Conservation (phyloP, 306 rosid species). For the Phaseolus lunatus region DNA sequence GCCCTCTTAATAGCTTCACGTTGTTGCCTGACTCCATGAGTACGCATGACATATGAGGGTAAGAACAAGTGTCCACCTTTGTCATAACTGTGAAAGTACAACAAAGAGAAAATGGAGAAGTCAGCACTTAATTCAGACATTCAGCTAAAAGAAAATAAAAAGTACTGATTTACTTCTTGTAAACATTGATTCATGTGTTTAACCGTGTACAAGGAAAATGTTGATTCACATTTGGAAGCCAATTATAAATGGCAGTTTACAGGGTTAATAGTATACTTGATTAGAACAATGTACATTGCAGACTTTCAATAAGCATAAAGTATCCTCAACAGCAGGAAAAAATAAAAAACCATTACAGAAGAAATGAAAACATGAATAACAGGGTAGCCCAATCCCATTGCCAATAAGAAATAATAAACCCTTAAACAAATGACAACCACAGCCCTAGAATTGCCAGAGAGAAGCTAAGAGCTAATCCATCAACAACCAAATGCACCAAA, state of each 20-base stretch:
- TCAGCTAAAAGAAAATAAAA: slow-evolving; percentile 35
- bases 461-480: slow-evolving; percentile 31
- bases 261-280: slow-evolving; percentile 9
- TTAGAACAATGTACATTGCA: neutral
- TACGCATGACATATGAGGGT: slow-evolving; percentile 93
- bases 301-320: neutral
- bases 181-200: slow-evolving; percentile 23
- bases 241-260: slow-evolving; percentile 21
- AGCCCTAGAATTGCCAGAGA: neutral
- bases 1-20: slow-evolving; percentile 86
- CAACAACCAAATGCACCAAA: slow-evolving; percentile 20
- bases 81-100: slow-evolving; percentile 73
- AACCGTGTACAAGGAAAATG: slow-evolving; percentile 27
- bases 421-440: slow-evolving; percentile 3
- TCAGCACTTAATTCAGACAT: slow-evolving; percentile 6
- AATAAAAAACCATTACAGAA: slow-evolving; percentile 8
- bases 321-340: slow-evolving; percentile 11
- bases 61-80: slow-evolving; percentile 90
- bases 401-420: slow-evolving; percentile 8
- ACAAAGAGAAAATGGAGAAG: slow-evolving; percentile 34
- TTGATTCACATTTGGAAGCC: slow-evolving; percentile 23
- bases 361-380: slow-evolving; percentile 13
- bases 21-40: slow-evolving; percentile 89
- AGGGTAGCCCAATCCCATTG: slow-evolving; percentile 16
- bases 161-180: neutral